Conservation (phyloP, 116 monocot species). For the Posidonia oceanica region DNA sequence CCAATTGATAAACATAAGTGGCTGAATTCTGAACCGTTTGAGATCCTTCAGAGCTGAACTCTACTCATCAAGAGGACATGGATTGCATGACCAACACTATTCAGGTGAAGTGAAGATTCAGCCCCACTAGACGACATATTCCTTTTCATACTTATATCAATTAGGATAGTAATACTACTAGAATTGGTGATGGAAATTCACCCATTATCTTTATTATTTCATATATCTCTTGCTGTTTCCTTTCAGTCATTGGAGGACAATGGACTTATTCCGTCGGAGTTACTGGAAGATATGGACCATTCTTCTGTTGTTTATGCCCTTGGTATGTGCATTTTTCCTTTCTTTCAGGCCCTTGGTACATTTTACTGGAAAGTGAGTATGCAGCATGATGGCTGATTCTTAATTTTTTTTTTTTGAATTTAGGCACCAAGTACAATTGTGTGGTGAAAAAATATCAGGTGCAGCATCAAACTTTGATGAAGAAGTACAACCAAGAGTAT, state of each 20-base stretch:
- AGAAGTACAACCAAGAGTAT: constrained; percentile 41
- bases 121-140: no score
- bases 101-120: no score
- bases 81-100: no score
- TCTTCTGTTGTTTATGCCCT: constrained; percentile 7
- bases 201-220: no score
- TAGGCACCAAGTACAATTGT: constrained; percentile 16
- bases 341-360: neutral
- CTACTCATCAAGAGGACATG: no score
- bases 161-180: no score
- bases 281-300: neutral
- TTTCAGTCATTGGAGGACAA: neutral
- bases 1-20: no score
- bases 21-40: no score
- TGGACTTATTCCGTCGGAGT: neutral
- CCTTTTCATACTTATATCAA: no score
- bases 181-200: no score
- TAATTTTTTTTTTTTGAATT: neutral
- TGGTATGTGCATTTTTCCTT: constrained; percentile 2
- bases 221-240: no score
- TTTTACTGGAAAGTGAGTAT: neutral
- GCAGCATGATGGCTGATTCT: neutral
- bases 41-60: no score
- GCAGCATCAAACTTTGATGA: constrained; percentile 9
- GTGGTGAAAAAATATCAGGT: constrained; percentile 2